phyloP scores from a whole-genome alignment of 2,329 filamentous ascomycete genomes.

The Alternaria panax region DNA sequence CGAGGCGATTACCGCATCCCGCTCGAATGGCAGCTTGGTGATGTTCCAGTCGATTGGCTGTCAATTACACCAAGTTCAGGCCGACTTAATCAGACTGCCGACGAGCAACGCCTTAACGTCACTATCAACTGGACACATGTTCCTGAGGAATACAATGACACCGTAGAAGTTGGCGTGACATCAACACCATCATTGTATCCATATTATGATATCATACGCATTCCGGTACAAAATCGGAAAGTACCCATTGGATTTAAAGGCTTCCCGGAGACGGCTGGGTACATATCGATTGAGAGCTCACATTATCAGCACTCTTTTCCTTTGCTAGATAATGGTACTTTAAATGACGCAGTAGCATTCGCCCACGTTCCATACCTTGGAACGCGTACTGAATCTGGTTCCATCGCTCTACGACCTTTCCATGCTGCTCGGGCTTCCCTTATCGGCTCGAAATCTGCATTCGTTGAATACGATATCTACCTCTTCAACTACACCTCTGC shows the following conservation, averaged over 20 bases:
- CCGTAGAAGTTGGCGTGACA: conserved; percentile 19
- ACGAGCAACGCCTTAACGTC: conserved; percentile 27
- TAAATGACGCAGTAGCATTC: conserved; percentile 14
- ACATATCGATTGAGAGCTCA: conserved; percentile 27
- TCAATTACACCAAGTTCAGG: conserved; percentile 23
- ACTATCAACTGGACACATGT: conserved; percentile 27
- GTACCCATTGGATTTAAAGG: conserved; percentile 22
- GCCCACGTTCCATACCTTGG: conserved; percentile 22
- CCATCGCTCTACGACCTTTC: conserved; percentile 25
- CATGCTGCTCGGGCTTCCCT: conserved; percentile 15
- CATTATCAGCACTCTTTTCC: conserved; percentile 19
- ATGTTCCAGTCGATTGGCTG: conserved; percentile 24
- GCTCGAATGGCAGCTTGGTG: conserved; percentile 23
- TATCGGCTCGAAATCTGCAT: conserved; percentile 16
- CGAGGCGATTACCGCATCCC: conserved; percentile 28
- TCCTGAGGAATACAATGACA: conserved; percentile 16
- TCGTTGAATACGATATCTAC: conserved; percentile 26
- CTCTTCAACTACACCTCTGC: conserved; percentile 19
- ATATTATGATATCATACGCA: conserved; percentile 23
- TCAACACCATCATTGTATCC: conserved; percentile 24
- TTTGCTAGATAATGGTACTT: not conserved
- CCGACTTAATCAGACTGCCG: conserved; percentile 10
- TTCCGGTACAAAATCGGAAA: conserved; percentile 21
- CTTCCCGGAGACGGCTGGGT: conserved; percentile 25
- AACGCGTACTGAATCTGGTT: conserved; percentile 25